Conservation (phyloP, 164 flowering plant species). For the Piper longum region DNA sequence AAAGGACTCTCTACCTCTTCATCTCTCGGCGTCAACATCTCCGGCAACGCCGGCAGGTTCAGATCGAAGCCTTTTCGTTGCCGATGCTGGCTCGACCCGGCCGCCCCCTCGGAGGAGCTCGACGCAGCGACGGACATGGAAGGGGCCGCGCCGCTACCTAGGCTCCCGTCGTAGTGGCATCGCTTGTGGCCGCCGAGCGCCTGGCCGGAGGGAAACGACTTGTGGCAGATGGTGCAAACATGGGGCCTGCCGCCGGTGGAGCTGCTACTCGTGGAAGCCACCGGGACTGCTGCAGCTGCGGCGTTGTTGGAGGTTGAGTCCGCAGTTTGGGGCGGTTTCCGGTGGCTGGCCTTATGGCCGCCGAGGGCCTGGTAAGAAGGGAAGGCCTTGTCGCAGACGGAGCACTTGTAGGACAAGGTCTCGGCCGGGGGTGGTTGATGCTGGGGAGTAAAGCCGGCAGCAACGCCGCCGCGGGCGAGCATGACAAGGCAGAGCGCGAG, state of each 20-base stretch:
- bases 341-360: slow-evolving; percentile 88
- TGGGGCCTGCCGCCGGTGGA: slow-evolving; percentile 17
- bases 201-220: slow-evolving; percentile 45
- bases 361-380: slow-evolving; percentile 78
- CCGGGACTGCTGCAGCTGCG: background rate
- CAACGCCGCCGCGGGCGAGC: slow-evolving; percentile 36
- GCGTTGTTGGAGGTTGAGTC: background rate
- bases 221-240: slow-evolving; percentile 45
- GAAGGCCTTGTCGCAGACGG: slow-evolving; percentile 60
- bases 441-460: background rate
- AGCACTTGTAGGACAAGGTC: slow-evolving; percentile 32
- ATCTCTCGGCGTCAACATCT: slow-evolving; percentile 14
- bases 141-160: slow-evolving; percentile 6
- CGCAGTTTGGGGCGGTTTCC: slow-evolving; percentile 20
- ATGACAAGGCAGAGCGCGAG: slow-evolving; percentile 51
- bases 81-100: slow-evolving; percentile 2
- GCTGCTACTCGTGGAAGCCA: background rate
- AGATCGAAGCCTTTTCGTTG: slow-evolving; percentile 36
- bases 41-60: slow-evolving; percentile 54
- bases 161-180: slow-evolving; percentile 45
- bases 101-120: background rate
- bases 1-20: slow-evolving; percentile 40
- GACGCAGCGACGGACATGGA: background rate
- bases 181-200: slow-evolving; percentile 67
- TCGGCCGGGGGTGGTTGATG: slow-evolving; percentile 6